phyloP scores from a whole-genome alignment of 2,329 filamentous ascomycete genomes.

The Diaporthe capsici region DNA sequence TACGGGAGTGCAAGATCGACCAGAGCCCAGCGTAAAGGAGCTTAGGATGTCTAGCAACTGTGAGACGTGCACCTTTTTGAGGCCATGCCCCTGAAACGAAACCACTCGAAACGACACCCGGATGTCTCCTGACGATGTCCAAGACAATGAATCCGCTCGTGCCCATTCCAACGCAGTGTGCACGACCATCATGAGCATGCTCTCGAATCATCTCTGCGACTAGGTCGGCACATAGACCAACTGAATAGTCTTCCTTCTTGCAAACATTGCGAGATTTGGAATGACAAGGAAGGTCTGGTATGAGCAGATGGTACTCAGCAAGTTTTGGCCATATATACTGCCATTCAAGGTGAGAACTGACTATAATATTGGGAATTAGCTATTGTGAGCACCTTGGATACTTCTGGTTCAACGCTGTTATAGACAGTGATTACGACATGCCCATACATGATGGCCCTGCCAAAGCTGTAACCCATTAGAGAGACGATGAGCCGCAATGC shows the following conservation, averaged over 20 bases:
- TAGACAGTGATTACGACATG: not conserved
- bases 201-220: slow-evolving; percentile 54
- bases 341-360: slow-evolving; percentile 62
- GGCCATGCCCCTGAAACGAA: slow-evolving; percentile 54
- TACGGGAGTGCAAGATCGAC: slow-evolving; percentile 35
- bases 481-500: not conserved
- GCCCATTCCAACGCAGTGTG: slow-evolving; percentile 58
- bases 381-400: not conserved
- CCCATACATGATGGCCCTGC: not conserved
- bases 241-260: slow-evolving; percentile 48
- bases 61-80: slow-evolving; percentile 35
- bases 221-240: slow-evolving; percentile 49
- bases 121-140: slow-evolving; percentile 51
- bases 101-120: slow-evolving; percentile 52
- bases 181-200: slow-evolving; percentile 53
- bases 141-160: slow-evolving; percentile 55
- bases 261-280: slow-evolving; percentile 52
- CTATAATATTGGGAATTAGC: not conserved
- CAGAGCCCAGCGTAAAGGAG: slow-evolving; percentile 36
- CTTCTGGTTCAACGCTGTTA: not conserved
- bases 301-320: slow-evolving; percentile 55
- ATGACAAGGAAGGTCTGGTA: slow-evolving; percentile 57
- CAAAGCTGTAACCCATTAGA: not conserved
- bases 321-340: slow-evolving; percentile 53
- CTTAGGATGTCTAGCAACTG: not conserved